Conservation (phyloP, 331 rosid genomes). For the Rosa hybrid region DNA sequence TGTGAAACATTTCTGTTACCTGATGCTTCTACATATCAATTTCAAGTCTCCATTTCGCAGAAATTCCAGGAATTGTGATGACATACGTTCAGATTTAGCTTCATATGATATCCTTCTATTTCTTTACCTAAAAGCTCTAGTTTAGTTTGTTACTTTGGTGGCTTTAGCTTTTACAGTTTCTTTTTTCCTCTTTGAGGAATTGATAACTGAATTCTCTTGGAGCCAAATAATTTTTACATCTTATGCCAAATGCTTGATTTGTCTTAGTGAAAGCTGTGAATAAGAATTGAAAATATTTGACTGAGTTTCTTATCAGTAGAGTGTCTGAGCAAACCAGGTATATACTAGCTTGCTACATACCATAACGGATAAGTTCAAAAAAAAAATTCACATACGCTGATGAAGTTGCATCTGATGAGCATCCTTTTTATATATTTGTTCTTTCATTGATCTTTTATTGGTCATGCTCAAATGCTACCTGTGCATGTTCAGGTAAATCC, state of each 20-base stretch:
- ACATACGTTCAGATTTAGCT: neutral
- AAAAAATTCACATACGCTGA: neutral
- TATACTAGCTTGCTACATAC: neutral
- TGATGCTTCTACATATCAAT: neutral
- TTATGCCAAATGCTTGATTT: neutral
- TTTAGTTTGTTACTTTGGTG: neutral
- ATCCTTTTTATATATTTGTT: neutral
- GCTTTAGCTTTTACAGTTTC: neutral
- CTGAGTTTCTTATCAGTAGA: neutral
- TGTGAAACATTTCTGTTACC: neutral
- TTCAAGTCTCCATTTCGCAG: neutral
- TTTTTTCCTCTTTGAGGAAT: neutral
- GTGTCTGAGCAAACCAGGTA: neutral
- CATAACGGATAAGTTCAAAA: neutral
- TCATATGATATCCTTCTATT: neutral
- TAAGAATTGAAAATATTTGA: neutral
- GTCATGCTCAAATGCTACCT: conserved; percentile 31
- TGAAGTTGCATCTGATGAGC: neutral
- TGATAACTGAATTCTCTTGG: neutral
- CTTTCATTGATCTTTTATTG: conserved; percentile 12
- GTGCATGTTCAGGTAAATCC: conserved; percentile 77
- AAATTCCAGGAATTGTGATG: neutral
- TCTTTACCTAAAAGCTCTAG: neutral
- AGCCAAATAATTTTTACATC: neutral
- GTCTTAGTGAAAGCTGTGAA: neutral